These are phyloP conservation scores for Eragrostis nindensis DNA, from an alignment of 176 grass and related monocot species.

Conservation along the genomic window DNA sequence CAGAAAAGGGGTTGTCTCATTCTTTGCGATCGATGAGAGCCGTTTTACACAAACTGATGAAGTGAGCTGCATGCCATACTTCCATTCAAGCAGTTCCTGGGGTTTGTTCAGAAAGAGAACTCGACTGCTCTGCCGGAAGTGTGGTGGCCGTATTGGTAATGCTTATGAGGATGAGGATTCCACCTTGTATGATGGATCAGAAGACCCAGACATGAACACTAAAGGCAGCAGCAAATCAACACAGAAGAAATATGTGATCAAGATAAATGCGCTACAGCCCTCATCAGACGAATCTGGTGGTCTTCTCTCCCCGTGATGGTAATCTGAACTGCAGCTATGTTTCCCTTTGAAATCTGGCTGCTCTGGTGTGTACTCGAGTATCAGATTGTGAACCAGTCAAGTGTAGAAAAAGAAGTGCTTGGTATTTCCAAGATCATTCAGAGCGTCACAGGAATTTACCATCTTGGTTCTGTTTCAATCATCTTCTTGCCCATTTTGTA, in stretches of 20 bases:
- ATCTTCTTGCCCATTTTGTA: not conserved
- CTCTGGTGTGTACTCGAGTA: constrained; percentile 3
- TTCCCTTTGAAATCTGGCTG: not conserved
- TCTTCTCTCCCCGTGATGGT: constrained; percentile 23
- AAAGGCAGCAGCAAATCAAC: constrained; percentile 10
- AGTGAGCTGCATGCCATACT: constrained; percentile 63
- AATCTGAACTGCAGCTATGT: not conserved
- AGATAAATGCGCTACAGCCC: constrained; percentile 65
- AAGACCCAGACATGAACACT: constrained; percentile 26
- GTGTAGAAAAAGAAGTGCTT: not conserved
- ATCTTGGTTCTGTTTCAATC: not conserved
- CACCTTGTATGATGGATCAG: constrained; percentile 27
- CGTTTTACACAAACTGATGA: constrained; percentile 66
- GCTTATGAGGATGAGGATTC: constrained; percentile 53
- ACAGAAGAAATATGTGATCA: constrained; percentile 69
- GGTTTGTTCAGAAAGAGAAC: constrained; percentile 59
- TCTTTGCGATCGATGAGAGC: constrained; percentile 53
- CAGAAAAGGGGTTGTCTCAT: constrained; percentile 68
- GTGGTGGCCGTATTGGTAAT: constrained; percentile 48
- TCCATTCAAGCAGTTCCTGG: constrained; percentile 57
- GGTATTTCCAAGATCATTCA: not conserved
- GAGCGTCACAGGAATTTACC: not conserved
- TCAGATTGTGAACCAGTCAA: not conserved
- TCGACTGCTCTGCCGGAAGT: constrained; percentile 65
- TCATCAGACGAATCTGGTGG: constrained; percentile 39